Conservation (phyloP, 2,329 filamentous ascomycete genomes). For the Ophiostoma quercus region DNA sequence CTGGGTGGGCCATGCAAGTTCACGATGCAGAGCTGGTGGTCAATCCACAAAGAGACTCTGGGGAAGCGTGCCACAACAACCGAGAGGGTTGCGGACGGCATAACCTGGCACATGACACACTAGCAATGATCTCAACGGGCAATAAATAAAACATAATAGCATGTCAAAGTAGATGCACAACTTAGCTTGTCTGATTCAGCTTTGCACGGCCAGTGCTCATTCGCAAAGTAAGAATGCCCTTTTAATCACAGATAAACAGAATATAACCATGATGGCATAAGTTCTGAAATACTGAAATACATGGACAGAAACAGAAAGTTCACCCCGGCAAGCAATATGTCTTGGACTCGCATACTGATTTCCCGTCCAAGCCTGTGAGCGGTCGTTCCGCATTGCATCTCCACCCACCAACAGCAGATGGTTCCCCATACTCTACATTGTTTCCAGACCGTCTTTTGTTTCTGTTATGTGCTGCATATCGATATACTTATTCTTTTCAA, state of each 20-base stretch:
- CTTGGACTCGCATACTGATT: background rate
- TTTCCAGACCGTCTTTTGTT: constrained; percentile 3
- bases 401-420: background rate
- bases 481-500: background rate
- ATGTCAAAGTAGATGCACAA: background rate
- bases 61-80: background rate
- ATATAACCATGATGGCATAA: too few relatives aligned
- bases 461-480: background rate
- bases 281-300: background rate
- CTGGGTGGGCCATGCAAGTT: background rate
- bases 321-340: background rate
- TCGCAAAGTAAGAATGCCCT: background rate
- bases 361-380: background rate
- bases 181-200: background rate
- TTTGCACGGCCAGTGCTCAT: background rate
- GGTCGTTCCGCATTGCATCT: background rate
- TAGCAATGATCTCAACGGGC: background rate
- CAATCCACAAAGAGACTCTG: background rate
- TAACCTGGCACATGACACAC: background rate
- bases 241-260: too few relatives aligned
- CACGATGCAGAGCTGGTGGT: background rate
- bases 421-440: background rate
- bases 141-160: background rate
- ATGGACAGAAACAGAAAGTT: background rate
- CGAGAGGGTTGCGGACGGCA: background rate